These are phyloP conservation scores for Leucocoprinus birnbaumii DNA, from an alignment of 768 basidiomycete genomes.

Conservation along the genomic window DNA sequence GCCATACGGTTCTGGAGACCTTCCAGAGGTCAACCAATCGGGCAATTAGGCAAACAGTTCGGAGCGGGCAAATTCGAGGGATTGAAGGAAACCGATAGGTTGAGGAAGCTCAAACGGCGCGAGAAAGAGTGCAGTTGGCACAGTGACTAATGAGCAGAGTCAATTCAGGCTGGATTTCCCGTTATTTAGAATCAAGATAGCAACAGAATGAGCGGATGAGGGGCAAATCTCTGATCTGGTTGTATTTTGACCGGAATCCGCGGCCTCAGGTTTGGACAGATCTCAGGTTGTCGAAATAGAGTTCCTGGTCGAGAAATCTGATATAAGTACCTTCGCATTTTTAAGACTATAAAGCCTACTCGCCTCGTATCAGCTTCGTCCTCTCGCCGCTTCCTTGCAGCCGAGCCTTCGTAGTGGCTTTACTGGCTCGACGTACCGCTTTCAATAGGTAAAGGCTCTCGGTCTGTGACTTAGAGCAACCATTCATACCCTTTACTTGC, in stretches of 20 bases:
- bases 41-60: slow-evolving; percentile 35
- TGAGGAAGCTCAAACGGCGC: slow-evolving; percentile 25
- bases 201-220: neutral
- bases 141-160: slow-evolving; percentile 15
- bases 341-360: slow-evolving; percentile 6
- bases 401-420: neutral
- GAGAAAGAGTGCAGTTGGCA: slow-evolving; percentile 26
- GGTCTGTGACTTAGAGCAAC: neutral
- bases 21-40: slow-evolving; percentile 40
- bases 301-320: slow-evolving; percentile 19
- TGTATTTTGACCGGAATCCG: slow-evolving; percentile 23
- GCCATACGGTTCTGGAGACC: slow-evolving; percentile 34
- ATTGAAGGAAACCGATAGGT: slow-evolving; percentile 38
- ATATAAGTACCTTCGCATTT: slow-evolving; percentile 21
- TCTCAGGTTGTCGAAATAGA: slow-evolving; percentile 23
- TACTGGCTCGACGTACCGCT: neutral
- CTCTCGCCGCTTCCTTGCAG: neutral
- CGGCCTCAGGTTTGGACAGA: slow-evolving; percentile 20
- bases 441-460: neutral
- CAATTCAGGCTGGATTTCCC: slow-evolving; percentile 14
- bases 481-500: neutral
- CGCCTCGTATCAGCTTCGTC: neutral
- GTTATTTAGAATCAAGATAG: slow-evolving; percentile 10
- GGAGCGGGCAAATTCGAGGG: slow-evolving; percentile 43
- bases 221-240: slow-evolving; percentile 28